A percentile compares a stretch with the other conserved stretches of the same genome.
Conservation (phyloP, 2,329 filamentous ascomycete species). For the Nothophoma quercina region DNA sequence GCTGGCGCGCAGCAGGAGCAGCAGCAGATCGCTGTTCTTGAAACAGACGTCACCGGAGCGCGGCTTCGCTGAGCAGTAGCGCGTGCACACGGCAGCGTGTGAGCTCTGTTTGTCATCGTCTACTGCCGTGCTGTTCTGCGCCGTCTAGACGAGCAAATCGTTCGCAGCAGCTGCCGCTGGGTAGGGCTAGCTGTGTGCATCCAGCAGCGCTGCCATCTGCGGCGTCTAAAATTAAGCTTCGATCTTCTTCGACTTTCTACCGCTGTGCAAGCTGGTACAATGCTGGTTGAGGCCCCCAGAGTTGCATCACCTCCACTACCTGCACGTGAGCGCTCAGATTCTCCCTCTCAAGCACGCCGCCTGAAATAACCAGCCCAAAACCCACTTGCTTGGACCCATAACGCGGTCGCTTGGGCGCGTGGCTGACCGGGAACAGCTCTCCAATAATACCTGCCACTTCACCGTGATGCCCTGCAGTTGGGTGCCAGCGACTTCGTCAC, state of each 20-base stretch:
- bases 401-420: constrained; percentile 30
- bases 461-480: constrained; percentile 17
- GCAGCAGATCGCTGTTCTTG: constrained; percentile 27
- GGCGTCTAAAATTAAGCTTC: constrained; percentile 12
- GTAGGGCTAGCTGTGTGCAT: constrained; percentile 12
- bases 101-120: constrained; percentile 16
- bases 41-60: constrained; percentile 37
- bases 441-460: constrained; percentile 20
- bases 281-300: background rate
- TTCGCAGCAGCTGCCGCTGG: constrained; percentile 8
- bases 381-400: constrained; percentile 25
- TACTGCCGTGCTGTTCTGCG: constrained; percentile 15
- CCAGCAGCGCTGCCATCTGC: constrained; percentile 11
- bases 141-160: constrained; percentile 17
- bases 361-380: constrained; percentile 26
- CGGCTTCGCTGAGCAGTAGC: constrained; percentile 18
- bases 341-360: constrained; percentile 26
- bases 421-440: constrained; percentile 25
- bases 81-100: constrained; percentile 25
- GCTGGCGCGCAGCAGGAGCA: constrained; percentile 22
- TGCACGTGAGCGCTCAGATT: constrained; percentile 35
- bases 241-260: constrained; percentile 2
- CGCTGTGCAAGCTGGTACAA: constrained; percentile 1
- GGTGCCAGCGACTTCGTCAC: constrained; percentile 10
- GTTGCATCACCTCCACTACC: constrained; percentile 22